Base-by-base conservation (phyloP, 2,329 filamentous ascomycete species). In the Tolypocladium sp. region DNA sequence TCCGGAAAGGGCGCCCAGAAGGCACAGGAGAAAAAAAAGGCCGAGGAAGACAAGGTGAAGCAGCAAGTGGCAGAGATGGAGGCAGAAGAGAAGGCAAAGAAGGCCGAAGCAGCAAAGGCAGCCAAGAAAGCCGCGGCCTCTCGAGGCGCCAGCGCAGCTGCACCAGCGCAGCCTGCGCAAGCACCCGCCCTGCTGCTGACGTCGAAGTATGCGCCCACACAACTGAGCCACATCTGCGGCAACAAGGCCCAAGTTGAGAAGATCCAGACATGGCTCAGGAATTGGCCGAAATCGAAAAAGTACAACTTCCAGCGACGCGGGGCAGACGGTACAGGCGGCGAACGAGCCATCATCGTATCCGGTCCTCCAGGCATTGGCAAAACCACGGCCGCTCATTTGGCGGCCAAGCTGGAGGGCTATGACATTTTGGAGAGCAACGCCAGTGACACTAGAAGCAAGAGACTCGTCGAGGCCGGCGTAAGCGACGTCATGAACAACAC, bases 311-410 rank as follows among this genome's bases (percentile, higher is more conserved):
- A 92, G 70, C 84, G 87, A 67, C 84, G 86, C 60, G 94, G 94
- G 0, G 82, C 89, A 12, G 92, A 97, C 73, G 94, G 92, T 2
- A 87, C 87, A 70, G 93, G 93, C 40, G 82, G 82, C 0, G 90
- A 89, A 67, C 87, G 94, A 63, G 91, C 93, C n/a, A 87, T 97
- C 64, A 96, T 97, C 71, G 88, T 99, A 58, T 92, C 95, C 65
- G 94, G 94, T 0, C 93, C 94, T 20, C 94, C 94, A 37, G 94
- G 94, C 22, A 96, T 99, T 64, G 94, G 94, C 65, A 99, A 99
- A 76, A 99, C 94, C 2, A 99, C 94, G 38, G 91, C 95, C 56
- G 94, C 94, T 30, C 94, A 99, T 77, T 79, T 99, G 37, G 91
- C 96, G 20, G 93, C 94, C 0, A 95, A 92, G 68, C 77, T 97